Percentiles rank a stretch among this genome's conserved stretches.
Conservation (phyloP, 495 filamentous ascomycete species). For the Xylaria telfairii region DNA sequence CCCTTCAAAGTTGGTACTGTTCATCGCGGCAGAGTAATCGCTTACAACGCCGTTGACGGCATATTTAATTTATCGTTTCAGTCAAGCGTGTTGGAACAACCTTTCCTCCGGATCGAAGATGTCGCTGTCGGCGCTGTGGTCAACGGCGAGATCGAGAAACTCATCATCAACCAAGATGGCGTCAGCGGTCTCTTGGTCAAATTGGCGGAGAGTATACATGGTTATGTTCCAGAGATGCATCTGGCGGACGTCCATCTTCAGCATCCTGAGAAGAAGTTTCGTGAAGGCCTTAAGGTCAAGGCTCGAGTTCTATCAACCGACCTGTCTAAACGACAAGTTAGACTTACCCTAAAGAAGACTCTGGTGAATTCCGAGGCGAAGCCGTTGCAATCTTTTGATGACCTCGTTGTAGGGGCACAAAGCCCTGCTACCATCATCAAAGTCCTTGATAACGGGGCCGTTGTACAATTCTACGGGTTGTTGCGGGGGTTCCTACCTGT, state of each 20-base stretch:
- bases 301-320: constrained; percentile 83
- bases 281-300: constrained; percentile 82
- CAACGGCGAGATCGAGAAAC: constrained; percentile 82
- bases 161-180: constrained; percentile 74
- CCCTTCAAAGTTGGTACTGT: constrained; percentile 75
- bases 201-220: constrained; percentile 83
- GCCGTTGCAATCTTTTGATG: constrained; percentile 76
- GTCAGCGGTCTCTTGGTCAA: constrained; percentile 81
- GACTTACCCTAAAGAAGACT: constrained; percentile 92
- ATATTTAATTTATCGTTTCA: constrained; percentile 86
- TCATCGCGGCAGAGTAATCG: constrained; percentile 81
- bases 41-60: constrained; percentile 86
- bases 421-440: constrained; percentile 85
- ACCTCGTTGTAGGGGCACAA: constrained; percentile 71
- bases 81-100: constrained; percentile 79
- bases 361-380: constrained; percentile 84
- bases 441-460: constrained; percentile 75
- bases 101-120: constrained; percentile 89
- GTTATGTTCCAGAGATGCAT: constrained; percentile 85
- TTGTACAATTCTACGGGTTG: constrained; percentile 89
- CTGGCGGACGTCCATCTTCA: constrained; percentile 85
- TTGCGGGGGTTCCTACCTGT: constrained; percentile 86
- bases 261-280: constrained; percentile 95
- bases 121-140: constrained; percentile 80
- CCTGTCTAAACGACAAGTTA: constrained; percentile 74